Conservation (phyloP, 2,329 filamentous ascomycete species). For the Verticillium dahliae region DNA sequence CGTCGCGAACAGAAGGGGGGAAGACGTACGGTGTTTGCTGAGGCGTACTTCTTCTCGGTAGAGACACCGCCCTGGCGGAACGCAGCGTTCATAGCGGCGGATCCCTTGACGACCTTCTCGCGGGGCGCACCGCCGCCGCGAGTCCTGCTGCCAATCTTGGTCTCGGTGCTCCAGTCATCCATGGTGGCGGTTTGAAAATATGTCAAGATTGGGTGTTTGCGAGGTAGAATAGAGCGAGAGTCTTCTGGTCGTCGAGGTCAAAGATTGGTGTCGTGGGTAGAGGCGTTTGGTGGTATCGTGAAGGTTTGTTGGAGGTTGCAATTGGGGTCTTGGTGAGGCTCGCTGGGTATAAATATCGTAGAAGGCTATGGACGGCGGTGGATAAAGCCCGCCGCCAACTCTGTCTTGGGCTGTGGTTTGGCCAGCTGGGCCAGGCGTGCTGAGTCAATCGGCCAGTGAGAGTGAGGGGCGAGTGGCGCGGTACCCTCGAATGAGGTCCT, state of each 20-base stretch:
- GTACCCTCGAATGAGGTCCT: background rate
- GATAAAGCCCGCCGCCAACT: slow-evolving; percentile 11
- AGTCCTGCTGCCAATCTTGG: slow-evolving; percentile 89
- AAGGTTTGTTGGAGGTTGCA: background rate
- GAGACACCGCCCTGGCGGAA: slow-evolving; percentile 71
- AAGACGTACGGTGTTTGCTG: slow-evolving; percentile 69
- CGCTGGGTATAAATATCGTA: slow-evolving; percentile 8
- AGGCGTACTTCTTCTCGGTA: slow-evolving; percentile 86
- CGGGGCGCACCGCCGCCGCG: slow-evolving; percentile 60
- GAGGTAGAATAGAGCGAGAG: background rate
- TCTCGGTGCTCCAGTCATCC: slow-evolving; percentile 78
- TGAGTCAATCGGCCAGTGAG: slow-evolving; percentile 25
- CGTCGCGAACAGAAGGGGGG: background rate
- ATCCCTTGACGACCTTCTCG: slow-evolving; percentile 86
- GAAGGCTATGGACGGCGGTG: slow-evolving; percentile 21
- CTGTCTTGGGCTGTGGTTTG: background rate
- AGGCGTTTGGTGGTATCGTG: background rate
- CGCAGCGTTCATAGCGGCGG: slow-evolving; percentile 79
- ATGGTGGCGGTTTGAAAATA: slow-evolving; percentile 47
- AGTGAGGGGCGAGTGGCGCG: slow-evolving; percentile 1
- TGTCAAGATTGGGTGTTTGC: slow-evolving; percentile 5
- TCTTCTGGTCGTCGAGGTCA: background rate
- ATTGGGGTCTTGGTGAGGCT: slow-evolving; percentile 1
- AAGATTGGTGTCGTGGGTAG: background rate
- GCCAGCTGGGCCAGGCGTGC: slow-evolving; percentile 3